Base-by-base conservation (phyloP, 2,329 filamentous ascomycete genomes). In the Ramularia collo-cygni region DNA sequence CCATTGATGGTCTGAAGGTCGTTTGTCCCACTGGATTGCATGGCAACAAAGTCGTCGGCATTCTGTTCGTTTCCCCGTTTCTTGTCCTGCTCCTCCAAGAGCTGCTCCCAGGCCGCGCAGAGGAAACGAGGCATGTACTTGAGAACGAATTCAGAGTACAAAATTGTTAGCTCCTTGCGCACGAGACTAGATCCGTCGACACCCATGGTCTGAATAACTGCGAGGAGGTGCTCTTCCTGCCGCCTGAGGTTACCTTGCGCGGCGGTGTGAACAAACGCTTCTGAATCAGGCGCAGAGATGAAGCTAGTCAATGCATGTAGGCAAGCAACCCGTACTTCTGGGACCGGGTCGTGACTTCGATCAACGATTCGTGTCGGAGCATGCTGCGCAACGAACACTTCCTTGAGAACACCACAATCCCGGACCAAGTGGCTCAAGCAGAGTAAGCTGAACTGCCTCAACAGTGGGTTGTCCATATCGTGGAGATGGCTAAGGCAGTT, bases 361-460 rank as follows among this genome's bases (percentile, higher is more conserved):
- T 81, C 79, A 35, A 85, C 85, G 2, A 98, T 72, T 56, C 87
- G 83, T 36, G 82, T 74, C 40, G 89, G 88, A 1, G 89, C 92
- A 51, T 83, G 82, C 57, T 88, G 87, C 33, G 86, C 75, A 45
- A 96, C 94, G n/a, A 87, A 92, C 52, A 85, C 78, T 85, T 90
- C 96, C 61, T 96, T 96, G 1, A 89, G 90, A 58, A 95, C 88
- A 1, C 88, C 80, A 37, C 89, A 83, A 54, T 93, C 85, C 50
- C 83, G 76, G 89, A 90, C 96, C 15, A 98, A 72, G 68, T 95
- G 90, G 60, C 90, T 95, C 46, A 98, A 78, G 64, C 90, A 96
- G 7, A 98, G 72, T 59, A 89, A 95, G 13, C 88, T 89, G 88
- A 92, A 98, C 61, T 98, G 92, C 28, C 92, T 77, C 34, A 98